Conservation (phyloP, 257 asterid species). For the Solanum appendiculatum region DNA sequence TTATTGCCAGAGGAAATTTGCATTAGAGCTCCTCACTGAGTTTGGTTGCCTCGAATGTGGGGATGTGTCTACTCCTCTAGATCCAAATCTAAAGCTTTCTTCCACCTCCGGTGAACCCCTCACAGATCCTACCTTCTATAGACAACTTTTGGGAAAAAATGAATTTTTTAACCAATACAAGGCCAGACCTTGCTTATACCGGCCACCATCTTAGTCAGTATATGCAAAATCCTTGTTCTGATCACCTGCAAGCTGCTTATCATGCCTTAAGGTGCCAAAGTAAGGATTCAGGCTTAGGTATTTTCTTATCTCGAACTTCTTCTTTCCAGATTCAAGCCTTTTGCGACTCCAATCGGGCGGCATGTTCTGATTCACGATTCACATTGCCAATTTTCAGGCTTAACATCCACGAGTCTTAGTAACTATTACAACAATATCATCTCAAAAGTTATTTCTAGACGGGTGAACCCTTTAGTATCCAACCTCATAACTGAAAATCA, state of each 20-base stretch:
- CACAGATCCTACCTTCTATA: neutral
- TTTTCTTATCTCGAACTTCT: too few relatives aligned
- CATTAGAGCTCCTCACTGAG: neutral
- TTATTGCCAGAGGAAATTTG: neutral
- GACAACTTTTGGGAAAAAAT: neutral
- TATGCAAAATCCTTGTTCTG: neutral
- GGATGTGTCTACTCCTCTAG: neutral
- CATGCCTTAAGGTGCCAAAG: neutral
- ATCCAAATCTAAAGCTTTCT: neutral
- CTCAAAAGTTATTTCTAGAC: too few relatives aligned
- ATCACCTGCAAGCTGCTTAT: neutral
- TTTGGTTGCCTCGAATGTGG: neutral
- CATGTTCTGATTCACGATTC: neutral
- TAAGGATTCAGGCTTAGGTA: neutral
- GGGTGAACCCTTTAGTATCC: too few relatives aligned
- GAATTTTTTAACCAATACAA: neutral
- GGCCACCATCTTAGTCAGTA: neutral
- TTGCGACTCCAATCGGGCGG: neutral
- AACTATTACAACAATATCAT: too few relatives aligned
- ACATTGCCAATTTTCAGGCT: too few relatives aligned
- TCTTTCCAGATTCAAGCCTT: neutral
- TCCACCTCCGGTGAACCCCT: neutral
- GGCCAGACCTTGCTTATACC: neutral
- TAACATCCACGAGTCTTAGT: too few relatives aligned
- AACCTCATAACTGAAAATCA: too few relatives aligned